These are phyloP conservation scores for Trichoderma breve DNA, from an alignment of 2,329 filamentous ascomycete species.

Conservation along the genomic window DNA sequence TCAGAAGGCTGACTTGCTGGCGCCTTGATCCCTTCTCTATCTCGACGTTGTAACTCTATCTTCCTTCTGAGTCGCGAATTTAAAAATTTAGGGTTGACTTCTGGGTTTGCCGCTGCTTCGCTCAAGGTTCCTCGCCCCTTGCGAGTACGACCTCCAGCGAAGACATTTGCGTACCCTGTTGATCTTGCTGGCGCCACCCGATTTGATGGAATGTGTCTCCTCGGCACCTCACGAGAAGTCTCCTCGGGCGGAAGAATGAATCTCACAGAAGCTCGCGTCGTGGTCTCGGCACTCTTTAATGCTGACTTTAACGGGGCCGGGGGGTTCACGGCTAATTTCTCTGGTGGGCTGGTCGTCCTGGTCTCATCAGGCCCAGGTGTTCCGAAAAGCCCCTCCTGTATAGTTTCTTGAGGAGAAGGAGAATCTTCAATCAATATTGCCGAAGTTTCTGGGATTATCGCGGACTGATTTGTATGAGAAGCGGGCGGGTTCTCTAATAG, in stretches of 20 bases:
- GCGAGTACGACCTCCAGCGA: constrained; percentile 41
- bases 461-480: not conserved
- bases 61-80: constrained; percentile 36
- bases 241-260: not conserved
- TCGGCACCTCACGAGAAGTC: not conserved
- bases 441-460: not conserved
- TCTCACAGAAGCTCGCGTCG: not conserved
- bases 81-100: constrained; percentile 43
- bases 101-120: constrained; percentile 42
- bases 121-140: constrained; percentile 38
- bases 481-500: not conserved
- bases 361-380: not conserved
- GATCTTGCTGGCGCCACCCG: not conserved
- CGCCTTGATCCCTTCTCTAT: constrained; percentile 41
- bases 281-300: not conserved
- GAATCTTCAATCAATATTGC: not conserved
- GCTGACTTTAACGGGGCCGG: not conserved
- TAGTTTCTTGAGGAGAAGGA: not conserved
- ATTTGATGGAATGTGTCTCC: not conserved
- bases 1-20: constrained; percentile 35
- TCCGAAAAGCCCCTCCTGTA: not conserved
- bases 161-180: constrained; percentile 41
- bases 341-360: not conserved
- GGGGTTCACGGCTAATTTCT: not conserved
- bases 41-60: constrained; percentile 43